Evolutionary conservation across 2,329 filamentous ascomycete species (phyloP).

Genomic region (Pseudofabraea citricarpa): DNA sequence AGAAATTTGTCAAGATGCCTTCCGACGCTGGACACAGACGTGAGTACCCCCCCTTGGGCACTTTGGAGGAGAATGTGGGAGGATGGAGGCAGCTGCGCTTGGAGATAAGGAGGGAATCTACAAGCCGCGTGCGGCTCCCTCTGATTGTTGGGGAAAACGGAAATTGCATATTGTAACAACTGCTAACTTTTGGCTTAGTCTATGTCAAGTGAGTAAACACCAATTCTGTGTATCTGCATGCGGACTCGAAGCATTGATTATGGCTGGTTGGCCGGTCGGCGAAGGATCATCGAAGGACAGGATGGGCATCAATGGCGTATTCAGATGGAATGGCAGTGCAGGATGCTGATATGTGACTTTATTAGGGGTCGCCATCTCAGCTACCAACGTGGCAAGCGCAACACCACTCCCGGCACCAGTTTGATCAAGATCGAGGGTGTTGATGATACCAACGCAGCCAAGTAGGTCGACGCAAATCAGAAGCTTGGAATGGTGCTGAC

Average conservation of each 20-base stretch:
- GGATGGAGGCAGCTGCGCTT: background rate
- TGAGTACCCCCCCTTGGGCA: constrained; percentile 48
- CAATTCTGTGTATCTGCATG: too few relatives aligned
- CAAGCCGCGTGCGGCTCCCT: background rate
- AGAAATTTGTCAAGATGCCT: constrained; percentile 70
- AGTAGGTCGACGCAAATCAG: constrained; percentile 58
- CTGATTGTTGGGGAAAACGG: too few relatives aligned
- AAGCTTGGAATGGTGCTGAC: constrained; percentile 16
- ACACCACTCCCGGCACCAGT: constrained; percentile 83
- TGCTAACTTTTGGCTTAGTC: constrained; percentile 48
- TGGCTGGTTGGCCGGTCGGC: too few relatives aligned
- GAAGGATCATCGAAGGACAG: too few relatives aligned
- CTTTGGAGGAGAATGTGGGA: background rate
- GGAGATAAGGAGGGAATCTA: background rate
- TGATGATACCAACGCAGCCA: constrained; percentile 82
- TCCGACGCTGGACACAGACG: constrained; percentile 83
- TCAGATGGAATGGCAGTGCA: too few relatives aligned
- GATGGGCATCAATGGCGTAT: too few relatives aligned
- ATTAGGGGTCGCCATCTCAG: constrained; percentile 95
- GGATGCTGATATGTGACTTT: constrained; percentile 18
- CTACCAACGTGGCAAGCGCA: constrained; percentile 94
- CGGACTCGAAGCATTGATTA: too few relatives aligned
- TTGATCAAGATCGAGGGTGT: constrained; percentile 99
- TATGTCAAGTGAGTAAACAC: constrained; percentile 77
- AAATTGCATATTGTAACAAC: constrained; percentile 12